Base-by-base conservation (phyloP, 306 rosid species). In the Vicia villosa region DNA sequence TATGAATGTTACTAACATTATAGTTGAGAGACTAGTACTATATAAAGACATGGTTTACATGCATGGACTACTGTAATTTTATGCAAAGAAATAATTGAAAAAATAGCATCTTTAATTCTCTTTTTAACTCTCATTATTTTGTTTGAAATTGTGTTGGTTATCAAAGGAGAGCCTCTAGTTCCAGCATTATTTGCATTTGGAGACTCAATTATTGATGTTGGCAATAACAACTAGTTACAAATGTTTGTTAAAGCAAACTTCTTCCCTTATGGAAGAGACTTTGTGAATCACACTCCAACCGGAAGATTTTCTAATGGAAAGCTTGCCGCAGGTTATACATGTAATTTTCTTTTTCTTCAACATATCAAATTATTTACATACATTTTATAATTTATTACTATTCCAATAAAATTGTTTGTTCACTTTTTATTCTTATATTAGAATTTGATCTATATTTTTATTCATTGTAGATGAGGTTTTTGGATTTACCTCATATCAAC, bases 171-270 rank as follows among this genome's bases (percentile, higher is more conserved):
- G 76, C 77, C 86, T 41, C 77, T 83, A 5, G 89, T 91, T 49
- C 97, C 91, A n/a, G 91, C 93, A 20, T 15, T 91, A 74, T 79
- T 91, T 81, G 73, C 86, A 46, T 91, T 91, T 73, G 97, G 93
- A 49, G 93, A 91, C 70, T 91, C 93, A 1, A 68, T 76, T 10
- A 77, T 82, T 37, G 93, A 88, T 79, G 93, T 74, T 6, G 97
- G 97, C 0, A 91, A 88, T 15, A 91, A 91, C 21, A 88, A 88
- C 62, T 1, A 81, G 4, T 47, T 73, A 26, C 0, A 32, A 4
- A 86, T 92, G 22, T 0, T 85, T 17, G 4, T 83, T 5, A 85
- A 85, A 75, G 80, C 97, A 22, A 71, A 91, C 57, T 86, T 86
- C 42, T 86, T 66, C 62, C 97, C 93, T 34, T 88, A 88, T 68